Evolutionary conservation across 2,329 filamentous ascomycete species (phyloP), one percentile per base, ranked within the genome.

Genomic region (Paraconiothyrium brasiliense): DNA sequence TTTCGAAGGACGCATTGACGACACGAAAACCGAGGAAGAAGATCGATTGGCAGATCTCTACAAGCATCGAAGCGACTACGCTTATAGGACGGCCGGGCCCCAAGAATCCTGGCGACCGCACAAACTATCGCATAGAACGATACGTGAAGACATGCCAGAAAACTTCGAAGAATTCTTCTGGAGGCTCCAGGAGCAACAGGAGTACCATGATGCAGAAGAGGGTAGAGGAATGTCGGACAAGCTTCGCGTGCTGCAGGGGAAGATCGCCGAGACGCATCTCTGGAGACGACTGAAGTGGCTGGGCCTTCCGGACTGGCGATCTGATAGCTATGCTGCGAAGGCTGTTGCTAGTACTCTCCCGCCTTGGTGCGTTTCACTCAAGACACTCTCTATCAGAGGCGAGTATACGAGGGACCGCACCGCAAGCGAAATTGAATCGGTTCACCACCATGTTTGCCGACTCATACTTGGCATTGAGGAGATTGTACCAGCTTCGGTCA

Each of bases 301-400:
- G 22, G 66, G 69, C 10, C 43, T 73, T 27, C 56, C 61, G 10
- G 63, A 70, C 35, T 65, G 58, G 54, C 61, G 61, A 16, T 57
- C 24, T 50, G 16, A n/a, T 11, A 51, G 22, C 11, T 39, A 49
- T 46, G 35, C 50, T 27, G 22, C 52, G 9, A 43, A 41, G 24
- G 20, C 63, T 14, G 46, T 68, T 4, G 51, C 41, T 10, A 14
- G 30, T 2, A 39, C 9, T 0, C 37, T 56, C 9, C 54, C 54
- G 11, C 9, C 10, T 13, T 47, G 54, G 24, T 71, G 68, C 46
- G 54, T 52, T 13, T 44, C 24, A 2, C 51, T 75, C 4, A 32
- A 63, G 32, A 70, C 66, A 1, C 60, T 75, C 1, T 73, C 67
- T 5, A 68, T 73, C 30, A 64, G 72, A 32, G 66, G 63, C 0